Percentiles rank a stretch among this genome's conserved stretches.
These are phyloP conservation scores for Fomitopsis pulvina DNA, from an alignment of 768 basidiomycete genomes.

Conservation along the genomic window DNA sequence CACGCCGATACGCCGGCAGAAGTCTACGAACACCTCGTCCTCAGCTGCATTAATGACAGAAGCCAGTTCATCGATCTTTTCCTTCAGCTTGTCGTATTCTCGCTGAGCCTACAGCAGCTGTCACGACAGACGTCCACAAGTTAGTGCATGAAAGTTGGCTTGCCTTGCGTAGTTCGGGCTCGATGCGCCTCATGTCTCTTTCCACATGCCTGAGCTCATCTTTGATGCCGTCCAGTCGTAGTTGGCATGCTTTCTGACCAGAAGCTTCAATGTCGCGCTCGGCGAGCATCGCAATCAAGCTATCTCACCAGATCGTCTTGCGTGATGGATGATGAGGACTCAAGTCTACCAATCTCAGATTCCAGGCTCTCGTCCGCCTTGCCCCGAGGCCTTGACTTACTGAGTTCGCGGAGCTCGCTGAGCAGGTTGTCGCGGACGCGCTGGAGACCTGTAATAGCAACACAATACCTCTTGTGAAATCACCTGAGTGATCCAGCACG, in stretches of 20 bases:
- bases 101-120: constrained; percentile 40
- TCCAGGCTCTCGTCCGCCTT: constrained; percentile 79
- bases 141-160: neutral
- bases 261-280: neutral
- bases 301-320: constrained; percentile 76
- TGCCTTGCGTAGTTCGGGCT: constrained; percentile 72
- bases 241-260: constrained; percentile 66
- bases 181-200: constrained; percentile 55
- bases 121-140: too few relatives aligned
- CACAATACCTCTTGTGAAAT: constrained; percentile 3
- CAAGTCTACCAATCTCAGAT: constrained; percentile 70
- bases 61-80: constrained; percentile 48
- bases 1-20: constrained; percentile 78
- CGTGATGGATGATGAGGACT: constrained; percentile 66
- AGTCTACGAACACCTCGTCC: constrained; percentile 66
- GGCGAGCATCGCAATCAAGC: neutral
- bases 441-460: constrained; percentile 32
- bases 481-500: too few relatives aligned
- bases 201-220: constrained; percentile 82
- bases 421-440: constrained; percentile 67
- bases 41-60: constrained; percentile 69
- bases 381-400: constrained; percentile 73
- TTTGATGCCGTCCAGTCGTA: constrained; percentile 69
- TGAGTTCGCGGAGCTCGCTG: constrained; percentile 75
- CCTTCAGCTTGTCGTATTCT: constrained; percentile 44